Base-by-base conservation (phyloP, 495 filamentous ascomycete species). In the Penicillium atrosanguineum region DNA sequence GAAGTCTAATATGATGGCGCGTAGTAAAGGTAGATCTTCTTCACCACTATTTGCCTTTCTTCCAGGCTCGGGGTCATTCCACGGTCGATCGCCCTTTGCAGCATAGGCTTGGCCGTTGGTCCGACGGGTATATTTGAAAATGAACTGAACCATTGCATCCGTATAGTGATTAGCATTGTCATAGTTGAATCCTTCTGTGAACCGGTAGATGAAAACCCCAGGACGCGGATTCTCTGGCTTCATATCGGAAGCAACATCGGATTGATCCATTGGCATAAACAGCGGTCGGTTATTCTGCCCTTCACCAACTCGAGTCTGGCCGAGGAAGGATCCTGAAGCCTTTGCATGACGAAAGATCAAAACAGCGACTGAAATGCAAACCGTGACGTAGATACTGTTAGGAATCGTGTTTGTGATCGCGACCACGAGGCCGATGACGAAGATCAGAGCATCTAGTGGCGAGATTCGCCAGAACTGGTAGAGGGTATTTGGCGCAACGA, bases 391-490 rank as follows among this genome's bases (percentile, higher is more conserved):
- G 56, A 97, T 89, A 7, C 92, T 93, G 64, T 89, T 83, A 63
- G 96, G 93, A 56, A 97, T 96, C 28, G 74, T 83, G 34, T 82
- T 75, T 69, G 96, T 95, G 31, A 96, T 66, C 0, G 91, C 95
- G n/a, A 96, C 88, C 31, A 96, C 56, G 6, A 96, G 89, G 55
- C 92, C 92, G 12, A 87, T 81, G 59, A 96, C 95, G 79, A 96
- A 97, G 61, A 97, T 91, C 21, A 90, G 47, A 3, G 90, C 88
- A 59, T 97, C 92, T 2, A 96, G 58, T 0, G 93, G 92, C 5
- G 88, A 91, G 19, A 95, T 85, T 14, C 83, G 76, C 92, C 93
- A 97, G 74, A 97, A 96, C 64, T 91, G 87, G 70, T 96, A 96
- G 7, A 96, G 76, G 1, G 87, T 40, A 20, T 20, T 40, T 40